These are phyloP conservation scores for Fraxinus angustifolia DNA, from an alignment of 305 asterid species.

Conservation along the genomic window DNA sequence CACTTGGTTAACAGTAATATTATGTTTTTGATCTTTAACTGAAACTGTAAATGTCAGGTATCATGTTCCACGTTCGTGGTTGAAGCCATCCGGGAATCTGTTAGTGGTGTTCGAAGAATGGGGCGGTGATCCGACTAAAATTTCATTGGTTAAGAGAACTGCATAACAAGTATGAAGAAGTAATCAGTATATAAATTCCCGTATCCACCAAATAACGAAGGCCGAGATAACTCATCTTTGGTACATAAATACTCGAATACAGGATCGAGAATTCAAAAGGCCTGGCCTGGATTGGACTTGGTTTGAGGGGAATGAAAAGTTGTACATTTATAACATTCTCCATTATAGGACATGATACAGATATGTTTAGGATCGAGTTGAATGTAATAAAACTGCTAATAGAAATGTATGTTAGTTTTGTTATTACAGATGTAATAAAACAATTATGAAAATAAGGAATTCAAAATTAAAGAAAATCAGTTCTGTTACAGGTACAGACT, in stretches of 20 bases:
- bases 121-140: conserved; percentile 77
- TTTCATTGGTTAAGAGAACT: conserved; percentile 54
- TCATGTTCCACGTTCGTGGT: conserved; percentile 88
- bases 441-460: background rate
- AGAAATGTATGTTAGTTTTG: background rate
- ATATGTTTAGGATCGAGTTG: conserved; percentile 4
- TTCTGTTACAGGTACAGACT: no score
- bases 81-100: conserved; percentile 62
- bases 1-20: background rate
- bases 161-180: conserved; percentile 16
- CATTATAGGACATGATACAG: background rate
- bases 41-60: conserved; percentile 46
- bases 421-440: background rate
- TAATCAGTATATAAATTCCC: background rate
- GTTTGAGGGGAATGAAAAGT: background rate
- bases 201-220: conserved; percentile 3
- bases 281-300: background rate
- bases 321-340: conserved; percentile 23
- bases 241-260: conserved; percentile 5
- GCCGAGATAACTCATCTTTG: background rate
- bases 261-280: background rate
- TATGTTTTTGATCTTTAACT: background rate
- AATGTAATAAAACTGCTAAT: conserved; percentile 18
- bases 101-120: conserved; percentile 83
- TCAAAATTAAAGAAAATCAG: background rate